Evolutionary conservation across 495 filamentous ascomycete species (phyloP), one percentile per base, ranked within the genome.

Genomic region (Xanthoparmelia taractica): DNA sequence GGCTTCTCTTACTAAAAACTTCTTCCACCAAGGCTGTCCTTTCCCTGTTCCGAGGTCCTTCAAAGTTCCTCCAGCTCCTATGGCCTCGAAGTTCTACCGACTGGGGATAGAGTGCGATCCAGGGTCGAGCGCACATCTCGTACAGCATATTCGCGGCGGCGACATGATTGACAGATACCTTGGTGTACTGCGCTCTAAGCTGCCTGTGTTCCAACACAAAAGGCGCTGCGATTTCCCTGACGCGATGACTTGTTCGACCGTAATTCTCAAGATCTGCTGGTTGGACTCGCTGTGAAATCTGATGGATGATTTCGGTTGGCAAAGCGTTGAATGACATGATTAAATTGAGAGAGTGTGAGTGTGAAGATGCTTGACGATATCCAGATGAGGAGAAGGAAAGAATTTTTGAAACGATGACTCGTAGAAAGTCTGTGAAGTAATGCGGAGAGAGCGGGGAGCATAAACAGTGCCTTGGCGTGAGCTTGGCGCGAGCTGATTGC

Each of bases 71-170:
- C 66, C 61, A 60, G 38, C 64, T 52, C n/a, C 27, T 64, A 31
- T 63, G 37, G 50, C 50, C 48, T 67, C 66, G n/a, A 67, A 54
- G 38, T 57, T 13, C 47, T 33, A 54, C 50, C 50, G 50, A 31
- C 29, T 56, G 37, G 25, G 66, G 66, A 41, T 67, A 67, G 4
- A 65, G 59, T 15, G 62, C 62, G 50, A 67, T 56, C 66, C 66
- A 67, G 31, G 66, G 66, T 48, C 66, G 61, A 18, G 50, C 47
- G 59, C 57, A 60, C 23, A 67, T 67, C 58, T 67, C 66, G 38
- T 64, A 67, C 29, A 67, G 36, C 58, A 67, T 47, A 2, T 64
- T 52, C 12, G 62, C 66, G 38, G 66, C 66, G 18, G n/a, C 58
- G 45, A 63, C 52, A 37, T 67, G 63, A 27, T 61, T 65, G 15